Conservation (phyloP, 208 protist species). For the Zelonia costaricensis region DNA sequence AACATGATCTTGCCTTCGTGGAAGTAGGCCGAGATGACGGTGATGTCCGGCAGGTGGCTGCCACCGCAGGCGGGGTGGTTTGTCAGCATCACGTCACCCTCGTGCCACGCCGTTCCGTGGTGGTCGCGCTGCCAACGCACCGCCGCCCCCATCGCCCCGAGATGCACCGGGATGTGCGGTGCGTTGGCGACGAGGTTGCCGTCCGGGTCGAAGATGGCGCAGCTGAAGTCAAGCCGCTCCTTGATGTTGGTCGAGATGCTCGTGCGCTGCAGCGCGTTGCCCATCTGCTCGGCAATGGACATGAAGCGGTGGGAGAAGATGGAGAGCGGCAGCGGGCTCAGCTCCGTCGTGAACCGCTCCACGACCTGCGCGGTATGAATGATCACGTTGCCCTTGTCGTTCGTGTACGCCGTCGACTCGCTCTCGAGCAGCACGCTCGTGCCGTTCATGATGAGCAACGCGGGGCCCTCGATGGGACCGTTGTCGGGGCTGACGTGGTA, state of each 20-base stretch:
- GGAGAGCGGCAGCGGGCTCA: slow-evolving; percentile 87
- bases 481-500: slow-evolving; percentile 51
- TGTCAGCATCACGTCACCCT: slow-evolving; percentile 92
- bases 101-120: slow-evolving; percentile 61
- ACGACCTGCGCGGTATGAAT: slow-evolving; percentile 55
- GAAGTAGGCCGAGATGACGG: slow-evolving; percentile 94
- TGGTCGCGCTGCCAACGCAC: slow-evolving; percentile 84
- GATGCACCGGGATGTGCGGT: slow-evolving; percentile 96
- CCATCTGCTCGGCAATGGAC: slow-evolving; percentile 98
- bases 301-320: slow-evolving; percentile 97
- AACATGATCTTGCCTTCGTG: slow-evolving; percentile 68
- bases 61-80: slow-evolving; percentile 96
- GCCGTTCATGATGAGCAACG: slow-evolving; percentile 90
- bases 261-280: slow-evolving; percentile 94
- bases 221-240: slow-evolving; percentile 92
- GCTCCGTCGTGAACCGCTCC: slow-evolving; percentile 47
- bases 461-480: slow-evolving; percentile 79
- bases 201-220: slow-evolving; percentile 87
- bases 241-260: slow-evolving; percentile 97
- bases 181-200: slow-evolving; percentile 96
- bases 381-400: slow-evolving; percentile 74
- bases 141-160: slow-evolving; percentile 94
- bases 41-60: slow-evolving; percentile 96
- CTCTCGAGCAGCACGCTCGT: slow-evolving; percentile 93
- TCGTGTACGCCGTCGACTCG: slow-evolving; percentile 71